These are phyloP conservation scores for Skeletonema menzelii DNA, from an alignment of 108 stramenopile species.

Conservation along the genomic window DNA sequence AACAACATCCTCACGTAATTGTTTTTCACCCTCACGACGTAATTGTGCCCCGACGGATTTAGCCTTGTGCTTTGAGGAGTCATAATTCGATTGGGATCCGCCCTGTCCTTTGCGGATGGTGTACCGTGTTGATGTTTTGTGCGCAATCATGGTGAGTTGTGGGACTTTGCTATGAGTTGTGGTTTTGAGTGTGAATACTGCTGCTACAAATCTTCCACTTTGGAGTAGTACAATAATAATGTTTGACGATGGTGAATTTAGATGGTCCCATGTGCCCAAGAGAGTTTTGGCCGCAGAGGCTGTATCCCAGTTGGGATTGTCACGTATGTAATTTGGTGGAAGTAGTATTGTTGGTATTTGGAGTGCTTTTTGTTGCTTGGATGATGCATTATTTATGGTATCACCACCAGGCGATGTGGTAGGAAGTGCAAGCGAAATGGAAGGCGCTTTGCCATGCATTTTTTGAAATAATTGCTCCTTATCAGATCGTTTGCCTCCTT, in stretches of 20 bases:
- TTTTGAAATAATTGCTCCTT: conserved; percentile 12
- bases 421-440: conserved; percentile 22
- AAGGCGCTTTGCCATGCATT: conserved; percentile 18
- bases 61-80: conserved; percentile 59
- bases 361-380: conserved; percentile 2
- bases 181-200: conserved; percentile 39
- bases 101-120: conserved; percentile 89
- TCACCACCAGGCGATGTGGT: neutral
- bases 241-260: conserved; percentile 11
- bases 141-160: conserved; percentile 54
- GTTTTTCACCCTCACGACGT: conserved; percentile 76
- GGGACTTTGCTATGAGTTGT: conserved; percentile 1
- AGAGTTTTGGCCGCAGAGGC: conserved; percentile 13
- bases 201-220: conserved; percentile 76
- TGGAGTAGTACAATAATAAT: conserved; percentile 65
- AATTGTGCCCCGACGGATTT: conserved; percentile 84
- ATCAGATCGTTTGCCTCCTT: conserved; percentile 3
- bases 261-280: conserved; percentile 21
- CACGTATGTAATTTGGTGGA: conserved; percentile 25
- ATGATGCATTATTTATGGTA: neutral
- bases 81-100: conserved; percentile 78
- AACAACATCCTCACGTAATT: conserved; percentile 65
- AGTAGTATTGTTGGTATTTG: conserved; percentile 31
- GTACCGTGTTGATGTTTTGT: conserved; percentile 69
- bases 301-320: conserved; percentile 21